Percentiles rank a stretch among this genome's conserved stretches.
Conservation (phyloP, 192 early-diverging fungal species). For the Geranomyces variabilis region DNA sequence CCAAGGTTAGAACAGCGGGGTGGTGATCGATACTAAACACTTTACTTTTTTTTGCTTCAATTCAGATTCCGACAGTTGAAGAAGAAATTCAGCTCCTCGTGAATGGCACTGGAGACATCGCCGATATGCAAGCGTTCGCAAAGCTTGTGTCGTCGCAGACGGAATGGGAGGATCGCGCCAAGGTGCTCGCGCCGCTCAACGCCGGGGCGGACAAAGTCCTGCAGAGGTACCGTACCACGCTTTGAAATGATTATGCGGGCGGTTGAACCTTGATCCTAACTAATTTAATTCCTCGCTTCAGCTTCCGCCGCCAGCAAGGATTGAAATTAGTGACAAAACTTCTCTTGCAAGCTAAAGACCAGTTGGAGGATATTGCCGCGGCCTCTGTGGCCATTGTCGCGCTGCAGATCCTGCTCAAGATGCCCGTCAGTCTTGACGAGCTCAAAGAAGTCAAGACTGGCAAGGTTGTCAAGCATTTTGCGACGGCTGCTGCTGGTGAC, state of each 20-base stretch:
- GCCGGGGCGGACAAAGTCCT: background rate
- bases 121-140: constrained; percentile 1
- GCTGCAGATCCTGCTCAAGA: constrained; percentile 7
- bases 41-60: background rate
- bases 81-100: background rate
- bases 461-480: constrained; percentile 28
- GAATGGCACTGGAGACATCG: background rate
- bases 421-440: constrained; percentile 26
- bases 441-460: constrained; percentile 29
- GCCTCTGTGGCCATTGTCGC: background rate
- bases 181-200: background rate
- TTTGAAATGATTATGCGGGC: background rate
- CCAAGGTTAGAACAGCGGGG: background rate
- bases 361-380: background rate
- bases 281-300: no score
- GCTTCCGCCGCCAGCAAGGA: constrained; percentile 15
- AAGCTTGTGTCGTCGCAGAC: constrained; percentile 4
- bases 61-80: background rate
- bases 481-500: background rate
- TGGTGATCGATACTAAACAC: background rate
- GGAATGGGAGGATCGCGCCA: background rate
- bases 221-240: background rate
- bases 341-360: constrained; percentile 28
- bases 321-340: constrained; percentile 23
- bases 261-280: no score